Base-by-base conservation (phyloP, 2,329 filamentous ascomycete species). In the Epichloe glyceriae region DNA sequence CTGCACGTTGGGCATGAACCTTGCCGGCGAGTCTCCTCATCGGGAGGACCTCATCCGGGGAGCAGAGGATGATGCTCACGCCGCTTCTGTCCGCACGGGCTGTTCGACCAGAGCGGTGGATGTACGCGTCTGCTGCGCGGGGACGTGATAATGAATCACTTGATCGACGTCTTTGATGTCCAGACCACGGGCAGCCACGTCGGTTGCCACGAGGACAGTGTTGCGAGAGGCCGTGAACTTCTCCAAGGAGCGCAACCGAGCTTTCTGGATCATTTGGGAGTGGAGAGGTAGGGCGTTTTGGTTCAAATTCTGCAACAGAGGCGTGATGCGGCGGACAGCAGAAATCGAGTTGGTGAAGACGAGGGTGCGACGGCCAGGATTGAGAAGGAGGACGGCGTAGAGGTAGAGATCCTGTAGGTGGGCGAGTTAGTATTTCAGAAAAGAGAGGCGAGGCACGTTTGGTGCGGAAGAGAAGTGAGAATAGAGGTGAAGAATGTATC, bases 301-400 rank as follows among this genome's bases (percentile, higher is more conserved):
- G 55, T 84, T 79, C 47, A 98, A 80, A 57, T 87, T 88, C 58
- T 91, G 82, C 2, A 98, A 77, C 62, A 96, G 79, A 0, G 91
- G 88, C 0, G 85, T 82, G 12, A 98, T 73, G 38, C 93, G 87
- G 43, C 89, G 85, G 48, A 95, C 91, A 3, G 91, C 86, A 49
- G 86, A 87, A 65, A 98, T 96, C 43, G 90, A 95, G 70, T 98
- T 98, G 30, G 90, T 89, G 66, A 98, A 98, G 46, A 98, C 82
- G 3, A 98, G 74, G 0, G 88, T 89, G 34, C 90, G 85, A 38
- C 83, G 79, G 46, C 83, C 83, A 1, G 87, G 83, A 62, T 95
- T 86, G 51, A 95, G 80, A 2, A 96, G 76, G 0, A 97, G 75
- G 8, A 95, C 74, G 0, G 89, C 79, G 68, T 98, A 98, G 40